phyloP scores from a whole-genome alignment of 148 eudicot species.

The Talinum fruticosum region DNA sequence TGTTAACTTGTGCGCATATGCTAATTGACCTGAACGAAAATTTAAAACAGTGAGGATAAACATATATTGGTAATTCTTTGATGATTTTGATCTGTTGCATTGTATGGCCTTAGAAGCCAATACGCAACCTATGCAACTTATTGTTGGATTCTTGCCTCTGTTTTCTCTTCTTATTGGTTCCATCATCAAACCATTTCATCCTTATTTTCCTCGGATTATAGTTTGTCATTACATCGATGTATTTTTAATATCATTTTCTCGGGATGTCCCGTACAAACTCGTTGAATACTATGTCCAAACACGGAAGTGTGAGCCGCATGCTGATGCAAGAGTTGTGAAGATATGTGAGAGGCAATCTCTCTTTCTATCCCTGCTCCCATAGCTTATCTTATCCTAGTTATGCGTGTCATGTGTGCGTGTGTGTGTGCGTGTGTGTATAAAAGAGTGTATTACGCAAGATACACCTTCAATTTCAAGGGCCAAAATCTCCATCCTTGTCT shows the following conservation, averaged over 20 bases:
- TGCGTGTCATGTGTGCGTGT: not conserved
- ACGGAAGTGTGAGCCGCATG: constrained; percentile 82
- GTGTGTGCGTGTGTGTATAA: not conserved
- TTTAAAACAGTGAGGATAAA: not conserved
- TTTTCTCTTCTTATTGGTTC: not conserved
- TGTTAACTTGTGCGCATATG: not conserved
- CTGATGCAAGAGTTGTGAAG: constrained; percentile 68
- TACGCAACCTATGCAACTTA: not conserved
- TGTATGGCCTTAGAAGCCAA: not conserved
- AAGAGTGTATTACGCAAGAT: not conserved
- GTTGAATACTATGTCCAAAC: constrained; percentile 67
- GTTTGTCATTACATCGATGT: not conserved
- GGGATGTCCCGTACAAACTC: constrained; percentile 90
- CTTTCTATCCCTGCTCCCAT: not conserved
- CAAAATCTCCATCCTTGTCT: not conserved
- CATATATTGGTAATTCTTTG: not conserved
- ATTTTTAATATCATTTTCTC: constrained; percentile 9
- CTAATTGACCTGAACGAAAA: not conserved
- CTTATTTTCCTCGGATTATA: not conserved
- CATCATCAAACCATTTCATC: not conserved
- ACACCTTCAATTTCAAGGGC: not conserved
- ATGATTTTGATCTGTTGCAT: not conserved
- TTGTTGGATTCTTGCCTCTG: not conserved
- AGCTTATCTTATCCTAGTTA: not conserved
- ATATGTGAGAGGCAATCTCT: constrained; percentile 71